Conservation (phyloP, 2,329 filamentous ascomycete species). For the Fonsecaea multimorphosa region DNA sequence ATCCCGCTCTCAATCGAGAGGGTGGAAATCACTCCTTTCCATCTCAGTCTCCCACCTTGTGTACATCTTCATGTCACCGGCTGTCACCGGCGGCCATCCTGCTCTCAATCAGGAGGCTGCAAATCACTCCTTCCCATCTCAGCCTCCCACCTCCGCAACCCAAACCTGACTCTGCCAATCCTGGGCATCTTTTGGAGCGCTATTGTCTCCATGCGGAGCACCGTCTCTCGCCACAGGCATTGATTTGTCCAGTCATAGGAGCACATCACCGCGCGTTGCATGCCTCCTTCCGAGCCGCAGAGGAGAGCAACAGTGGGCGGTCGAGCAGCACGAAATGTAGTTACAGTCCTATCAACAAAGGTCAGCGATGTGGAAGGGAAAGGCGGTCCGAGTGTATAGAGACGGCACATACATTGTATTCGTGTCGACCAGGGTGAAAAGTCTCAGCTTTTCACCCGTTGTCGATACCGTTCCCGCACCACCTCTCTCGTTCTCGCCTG, state of each 20-base stretch:
- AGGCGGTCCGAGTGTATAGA: not conserved
- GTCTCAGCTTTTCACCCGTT: slow-evolving; percentile 40
- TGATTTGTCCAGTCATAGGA: slow-evolving; percentile 54
- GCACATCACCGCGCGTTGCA: slow-evolving; percentile 55
- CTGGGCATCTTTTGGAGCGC: slow-evolving; percentile 48
- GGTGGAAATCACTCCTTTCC: slow-evolving; percentile 13
- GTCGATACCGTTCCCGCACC: not conserved
- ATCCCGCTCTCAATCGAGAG: slow-evolving; percentile 1
- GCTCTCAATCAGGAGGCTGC: slow-evolving; percentile 12
- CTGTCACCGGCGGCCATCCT: too few relatives aligned
- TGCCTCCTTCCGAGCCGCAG: slow-evolving; percentile 54
- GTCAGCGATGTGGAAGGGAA: not conserved
- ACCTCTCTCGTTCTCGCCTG: slow-evolving; percentile 25
- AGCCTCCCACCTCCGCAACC: slow-evolving; percentile 30
- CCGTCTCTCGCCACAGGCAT: slow-evolving; percentile 53
- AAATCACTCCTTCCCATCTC: slow-evolving; percentile 12
- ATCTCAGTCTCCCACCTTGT: not conserved
- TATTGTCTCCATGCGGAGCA: slow-evolving; percentile 51
- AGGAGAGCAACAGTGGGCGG: slow-evolving; percentile 53
- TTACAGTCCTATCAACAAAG: slow-evolving; percentile 40
- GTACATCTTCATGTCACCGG: too few relatives aligned
- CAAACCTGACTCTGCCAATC: slow-evolving; percentile 44
- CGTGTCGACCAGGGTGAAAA: slow-evolving; percentile 52
- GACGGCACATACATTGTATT: slow-evolving; percentile 48
- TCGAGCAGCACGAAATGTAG: slow-evolving; percentile 47